Conservation (phyloP, 176 grass and related monocot genomes). For the Oropetium thomaeum region DNA sequence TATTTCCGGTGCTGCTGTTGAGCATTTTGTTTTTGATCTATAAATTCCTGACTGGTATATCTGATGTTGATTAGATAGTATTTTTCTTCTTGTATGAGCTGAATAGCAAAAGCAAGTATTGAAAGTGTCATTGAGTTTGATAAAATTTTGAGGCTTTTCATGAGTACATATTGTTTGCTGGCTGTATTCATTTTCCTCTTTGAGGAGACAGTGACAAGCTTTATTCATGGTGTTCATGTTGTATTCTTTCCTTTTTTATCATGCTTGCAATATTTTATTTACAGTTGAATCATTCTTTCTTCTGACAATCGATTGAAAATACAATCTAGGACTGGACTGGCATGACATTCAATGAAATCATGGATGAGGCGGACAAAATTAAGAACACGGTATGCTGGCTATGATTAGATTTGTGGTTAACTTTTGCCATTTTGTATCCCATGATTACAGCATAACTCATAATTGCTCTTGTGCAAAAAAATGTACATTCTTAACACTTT, state of each 20-base stretch:
- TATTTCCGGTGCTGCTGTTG: background rate
- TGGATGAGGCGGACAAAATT: constrained; percentile 92
- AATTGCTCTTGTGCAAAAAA: constrained; percentile 7
- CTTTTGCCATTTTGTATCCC: constrained; percentile 1
- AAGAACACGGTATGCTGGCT: constrained; percentile 68
- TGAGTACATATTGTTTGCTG: constrained; percentile 2
- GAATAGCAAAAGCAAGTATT: background rate
- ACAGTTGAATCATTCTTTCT: background rate
- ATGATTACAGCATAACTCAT: background rate
- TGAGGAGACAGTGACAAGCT: background rate
- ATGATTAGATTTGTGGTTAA: constrained; percentile 25
- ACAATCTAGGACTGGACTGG: constrained; percentile 92
- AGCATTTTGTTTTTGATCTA: background rate
- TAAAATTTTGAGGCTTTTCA: constrained; percentile 15
- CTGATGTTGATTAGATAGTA: constrained; percentile 8
- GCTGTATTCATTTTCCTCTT: background rate
- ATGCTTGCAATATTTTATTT: background rate
- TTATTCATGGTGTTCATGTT: constrained; percentile 10
- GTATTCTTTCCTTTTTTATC: background rate
- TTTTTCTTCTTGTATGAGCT: background rate
- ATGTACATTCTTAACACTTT: background rate
- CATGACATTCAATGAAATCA: constrained; percentile 91
- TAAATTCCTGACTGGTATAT: background rate
- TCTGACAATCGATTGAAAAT: constrained; percentile 14
- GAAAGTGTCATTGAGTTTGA: background rate